Conservation (phyloP, 2,329 filamentous ascomycete species). For the Pseudogymnoascus sp. region DNA sequence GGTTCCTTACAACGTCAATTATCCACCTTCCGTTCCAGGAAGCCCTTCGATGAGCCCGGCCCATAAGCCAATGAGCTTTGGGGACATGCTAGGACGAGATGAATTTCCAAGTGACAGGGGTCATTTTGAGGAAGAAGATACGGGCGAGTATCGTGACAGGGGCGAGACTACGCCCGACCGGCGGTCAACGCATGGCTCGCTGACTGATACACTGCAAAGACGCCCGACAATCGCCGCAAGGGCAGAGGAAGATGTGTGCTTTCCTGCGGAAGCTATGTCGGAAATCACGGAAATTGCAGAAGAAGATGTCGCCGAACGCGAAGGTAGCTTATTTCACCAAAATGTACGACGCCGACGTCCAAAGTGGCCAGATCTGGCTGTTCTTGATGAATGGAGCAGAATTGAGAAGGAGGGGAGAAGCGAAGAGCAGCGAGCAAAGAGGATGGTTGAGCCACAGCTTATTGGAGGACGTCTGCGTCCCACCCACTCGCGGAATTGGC, state of each 20-base stretch:
- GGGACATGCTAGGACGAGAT: constrained; percentile 63
- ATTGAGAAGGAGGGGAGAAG: constrained; percentile 84
- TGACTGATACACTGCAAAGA: constrained; percentile 24
- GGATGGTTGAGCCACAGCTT: constrained; percentile 86
- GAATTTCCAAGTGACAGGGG: constrained; percentile 37
- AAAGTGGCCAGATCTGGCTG: constrained; percentile 78
- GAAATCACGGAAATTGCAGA: constrained; percentile 78
- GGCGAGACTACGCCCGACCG: constrained; percentile 23
- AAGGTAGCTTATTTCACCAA: constrained; percentile 32
- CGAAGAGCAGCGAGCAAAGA: constrained; percentile 77
- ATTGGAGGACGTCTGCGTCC: constrained; percentile 83
- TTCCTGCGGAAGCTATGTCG: constrained; percentile 70
- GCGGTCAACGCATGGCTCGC: constrained; percentile 26
- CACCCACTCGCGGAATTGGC: constrained; percentile 66
- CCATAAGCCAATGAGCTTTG: constrained; percentile 48
- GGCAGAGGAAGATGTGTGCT: constrained; percentile 85
- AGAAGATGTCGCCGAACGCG: constrained; percentile 53
- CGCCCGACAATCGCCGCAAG: constrained; percentile 53
- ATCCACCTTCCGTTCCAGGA: constrained; percentile 59
- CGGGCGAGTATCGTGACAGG: background rate
- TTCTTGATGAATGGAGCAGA: constrained; percentile 81
- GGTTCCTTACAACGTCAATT: constrained; percentile 52
- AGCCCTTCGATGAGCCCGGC: constrained; percentile 46
- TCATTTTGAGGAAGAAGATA: background rate
- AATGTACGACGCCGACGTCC: constrained; percentile 46